A percentile compares a stretch with the other conserved stretches of the same genome.
phyloP scores from a whole-genome alignment of 106 monocot species.

The Ottelia alismoides region DNA sequence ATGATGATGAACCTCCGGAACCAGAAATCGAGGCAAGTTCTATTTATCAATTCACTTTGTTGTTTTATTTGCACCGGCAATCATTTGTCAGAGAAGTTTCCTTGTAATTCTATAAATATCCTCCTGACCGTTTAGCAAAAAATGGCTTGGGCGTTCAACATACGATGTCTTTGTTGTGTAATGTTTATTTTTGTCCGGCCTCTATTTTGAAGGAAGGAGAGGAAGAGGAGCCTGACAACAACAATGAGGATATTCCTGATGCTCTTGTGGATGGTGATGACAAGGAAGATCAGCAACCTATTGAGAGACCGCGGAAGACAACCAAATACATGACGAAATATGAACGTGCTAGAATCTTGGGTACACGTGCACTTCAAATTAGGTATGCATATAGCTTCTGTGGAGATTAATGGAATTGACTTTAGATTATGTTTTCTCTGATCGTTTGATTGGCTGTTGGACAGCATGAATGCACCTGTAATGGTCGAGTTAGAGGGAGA shows the following conservation, averaged over 20 bases:
- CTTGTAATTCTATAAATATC: background rate
- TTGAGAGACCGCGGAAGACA: constrained; percentile 44
- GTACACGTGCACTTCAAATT: constrained; percentile 71
- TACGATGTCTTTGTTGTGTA: background rate
- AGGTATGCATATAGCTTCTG: constrained; percentile 14
- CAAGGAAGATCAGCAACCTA: constrained; percentile 16
- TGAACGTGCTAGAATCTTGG: constrained; percentile 69
- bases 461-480: constrained; percentile 85
- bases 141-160: background rate
- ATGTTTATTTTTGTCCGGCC: background rate
- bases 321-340: constrained; percentile 83
- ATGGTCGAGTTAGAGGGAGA: constrained; percentile 88
- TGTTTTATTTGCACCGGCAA: no score
- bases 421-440: no score
- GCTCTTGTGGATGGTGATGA: constrained; percentile 23
- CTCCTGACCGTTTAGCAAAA: no score
- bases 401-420: background rate
- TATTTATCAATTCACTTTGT: background rate
- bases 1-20: constrained; percentile 93
- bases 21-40: constrained; percentile 71
- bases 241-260: constrained; percentile 70
- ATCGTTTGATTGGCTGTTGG: background rate
- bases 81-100: background rate
- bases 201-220: constrained; percentile 61
- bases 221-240: constrained; percentile 54